These are phyloP conservation scores for Epichloe typhina DNA, from an alignment of 2,329 filamentous ascomycete species.

Conservation along the genomic window DNA sequence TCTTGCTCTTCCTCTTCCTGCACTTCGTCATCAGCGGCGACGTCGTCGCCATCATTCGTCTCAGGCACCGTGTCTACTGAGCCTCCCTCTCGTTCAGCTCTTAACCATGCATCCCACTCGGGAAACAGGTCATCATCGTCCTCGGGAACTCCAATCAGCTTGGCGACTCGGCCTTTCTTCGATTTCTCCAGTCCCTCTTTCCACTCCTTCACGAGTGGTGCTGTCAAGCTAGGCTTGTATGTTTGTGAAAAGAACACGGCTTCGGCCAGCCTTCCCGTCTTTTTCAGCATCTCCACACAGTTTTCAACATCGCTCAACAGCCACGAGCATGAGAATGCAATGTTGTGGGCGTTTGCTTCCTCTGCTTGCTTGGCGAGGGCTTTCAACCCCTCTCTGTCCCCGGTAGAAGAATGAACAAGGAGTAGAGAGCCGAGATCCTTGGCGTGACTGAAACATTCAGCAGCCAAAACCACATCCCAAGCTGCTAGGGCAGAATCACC, in stretches of 20 bases:
- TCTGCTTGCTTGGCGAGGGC: slow-evolving; percentile 63
- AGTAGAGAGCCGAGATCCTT: slow-evolving; percentile 84
- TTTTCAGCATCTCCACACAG: slow-evolving; percentile 66
- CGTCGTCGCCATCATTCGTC: slow-evolving; percentile 4
- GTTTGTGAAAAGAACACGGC: slow-evolving; percentile 88
- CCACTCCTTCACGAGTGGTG: slow-evolving; percentile 60
- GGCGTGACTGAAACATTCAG: slow-evolving; percentile 84
- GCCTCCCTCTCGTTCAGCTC: slow-evolving; percentile 61
- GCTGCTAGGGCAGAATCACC: slow-evolving; percentile 77
- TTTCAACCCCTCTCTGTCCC: slow-evolving; percentile 60
- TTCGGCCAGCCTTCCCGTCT: slow-evolving; percentile 70
- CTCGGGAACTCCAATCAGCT: slow-evolving; percentile 69
- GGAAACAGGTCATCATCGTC: slow-evolving; percentile 85
- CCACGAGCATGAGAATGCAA: slow-evolving; percentile 87
- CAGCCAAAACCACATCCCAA: slow-evolving; percentile 80
- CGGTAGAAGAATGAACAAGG: slow-evolving; percentile 76
- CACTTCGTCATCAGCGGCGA: slow-evolving; percentile 3
- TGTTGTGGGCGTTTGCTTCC: slow-evolving; percentile 70
- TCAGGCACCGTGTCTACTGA: slow-evolving; percentile 11
- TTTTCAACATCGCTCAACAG: slow-evolving; percentile 69
- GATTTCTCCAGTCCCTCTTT: slow-evolving; percentile 71
- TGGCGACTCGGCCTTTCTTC: slow-evolving; percentile 74
- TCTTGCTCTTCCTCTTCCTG: slow-evolving; percentile 13
- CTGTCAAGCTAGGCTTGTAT: slow-evolving; percentile 72
- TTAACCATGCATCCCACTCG: slow-evolving; percentile 86